Evolutionary conservation across 225 moss, liverwort and hornwort genomes (phyloP).

Genomic region (Sphagnum contortum): DNA sequence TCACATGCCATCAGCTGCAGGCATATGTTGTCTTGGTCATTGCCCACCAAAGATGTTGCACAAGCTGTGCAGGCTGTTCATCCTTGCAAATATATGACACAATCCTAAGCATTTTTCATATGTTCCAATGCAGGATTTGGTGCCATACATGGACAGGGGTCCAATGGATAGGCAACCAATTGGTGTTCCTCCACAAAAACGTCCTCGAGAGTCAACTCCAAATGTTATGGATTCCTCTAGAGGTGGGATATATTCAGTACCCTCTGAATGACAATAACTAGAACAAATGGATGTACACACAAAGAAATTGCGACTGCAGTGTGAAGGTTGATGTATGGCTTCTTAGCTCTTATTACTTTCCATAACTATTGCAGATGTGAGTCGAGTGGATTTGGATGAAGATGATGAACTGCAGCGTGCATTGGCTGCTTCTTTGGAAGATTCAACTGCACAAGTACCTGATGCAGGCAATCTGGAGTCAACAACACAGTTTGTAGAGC

Average conservation of each 20-base stretch:
- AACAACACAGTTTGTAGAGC: slow-evolving; percentile 18
- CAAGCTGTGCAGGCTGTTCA: too few relatives aligned
- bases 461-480: slow-evolving; percentile 29
- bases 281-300: neutral
- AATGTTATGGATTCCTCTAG: slow-evolving; percentile 24
- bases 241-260: slow-evolving; percentile 15
- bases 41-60: too few relatives aligned
- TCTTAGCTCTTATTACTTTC: neutral
- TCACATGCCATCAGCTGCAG: too few relatives aligned
- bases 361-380: too few relatives aligned
- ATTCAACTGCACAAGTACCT: slow-evolving; percentile 21
- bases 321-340: neutral
- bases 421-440: slow-evolving; percentile 37
- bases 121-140: slow-evolving; percentile 54
- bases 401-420: slow-evolving; percentile 62
- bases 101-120: neutral
- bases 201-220: slow-evolving; percentile 60
- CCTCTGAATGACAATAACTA: neutral
- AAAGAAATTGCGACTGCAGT: neutral
- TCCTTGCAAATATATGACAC: neutral
- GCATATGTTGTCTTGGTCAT: too few relatives aligned
- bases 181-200: slow-evolving; percentile 84
- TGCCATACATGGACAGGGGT: slow-evolving; percentile 84
- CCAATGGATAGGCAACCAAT: slow-evolving; percentile 78
- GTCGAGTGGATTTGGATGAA: slow-evolving; percentile 19